Evolutionary conservation across 2,329 filamentous ascomycete genomes (phyloP).

Genomic region (Diaporthe sp.): DNA sequence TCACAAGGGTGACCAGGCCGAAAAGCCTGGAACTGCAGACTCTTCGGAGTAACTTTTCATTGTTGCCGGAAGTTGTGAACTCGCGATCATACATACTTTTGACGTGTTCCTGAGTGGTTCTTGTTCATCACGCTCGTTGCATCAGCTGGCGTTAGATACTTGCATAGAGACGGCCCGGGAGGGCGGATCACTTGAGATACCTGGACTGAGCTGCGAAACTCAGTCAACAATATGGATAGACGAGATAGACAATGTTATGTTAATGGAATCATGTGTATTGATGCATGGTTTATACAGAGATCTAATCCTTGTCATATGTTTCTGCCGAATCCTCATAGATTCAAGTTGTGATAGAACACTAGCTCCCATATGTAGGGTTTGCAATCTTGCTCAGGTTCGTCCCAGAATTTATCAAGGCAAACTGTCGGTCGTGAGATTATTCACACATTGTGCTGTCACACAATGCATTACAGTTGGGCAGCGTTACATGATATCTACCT

Average conservation of each 20-base stretch:
- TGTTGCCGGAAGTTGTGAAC: no score
- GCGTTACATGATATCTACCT: no score
- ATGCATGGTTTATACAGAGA: no score
- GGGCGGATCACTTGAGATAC: background rate
- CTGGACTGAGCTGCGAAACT: background rate
- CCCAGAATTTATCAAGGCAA: no score
- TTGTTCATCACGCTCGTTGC: background rate
- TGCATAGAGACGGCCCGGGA: background rate
- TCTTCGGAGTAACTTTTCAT: background rate
- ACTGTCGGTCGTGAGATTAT: no score
- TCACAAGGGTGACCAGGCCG: background rate
- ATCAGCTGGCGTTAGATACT: background rate
- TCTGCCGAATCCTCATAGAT: no score
- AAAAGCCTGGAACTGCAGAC: background rate
- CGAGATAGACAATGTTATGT: background rate
- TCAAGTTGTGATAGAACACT: no score
- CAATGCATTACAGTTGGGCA: no score
- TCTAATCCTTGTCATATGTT: no score
- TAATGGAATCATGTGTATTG: background rate
- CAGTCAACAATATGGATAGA: background rate
- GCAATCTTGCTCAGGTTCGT: no score
- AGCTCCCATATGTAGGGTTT: no score
- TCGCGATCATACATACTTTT: background rate
- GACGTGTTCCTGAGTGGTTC: background rate
- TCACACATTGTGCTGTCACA: background rate